These are phyloP conservation scores for Orbilia blumenaviensis DNA, from an alignment of 2,329 filamentous ascomycete species.

Conservation along the genomic window DNA sequence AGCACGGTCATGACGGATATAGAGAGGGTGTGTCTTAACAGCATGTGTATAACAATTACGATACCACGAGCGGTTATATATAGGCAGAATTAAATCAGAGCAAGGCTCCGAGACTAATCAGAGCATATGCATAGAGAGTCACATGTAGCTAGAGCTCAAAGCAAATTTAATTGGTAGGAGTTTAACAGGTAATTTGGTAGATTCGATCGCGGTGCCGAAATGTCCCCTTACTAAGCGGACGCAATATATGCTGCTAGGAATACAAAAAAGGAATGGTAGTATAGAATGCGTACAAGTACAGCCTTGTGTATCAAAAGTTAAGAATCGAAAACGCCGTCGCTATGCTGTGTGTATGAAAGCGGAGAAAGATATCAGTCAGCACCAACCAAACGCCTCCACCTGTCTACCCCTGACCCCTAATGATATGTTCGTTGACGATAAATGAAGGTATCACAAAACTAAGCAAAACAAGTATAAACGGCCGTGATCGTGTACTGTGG, in stretches of 20 bases:
- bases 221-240: neutral
- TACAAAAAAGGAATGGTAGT: conserved; percentile 9
- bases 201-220: neutral
- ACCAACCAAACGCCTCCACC: conserved; percentile 32
- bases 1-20: no score
- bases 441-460: conserved; percentile 1
- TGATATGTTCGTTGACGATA: neutral
- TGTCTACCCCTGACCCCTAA: conserved; percentile 16
- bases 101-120: no score
- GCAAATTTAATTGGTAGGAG: no score
- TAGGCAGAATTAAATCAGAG: no score
- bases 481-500: conserved; percentile 21
- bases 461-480: neutral
- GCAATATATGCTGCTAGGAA: neutral
- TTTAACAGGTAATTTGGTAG: neutral
- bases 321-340: conserved; percentile 44
- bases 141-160: no score
- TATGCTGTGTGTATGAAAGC: conserved; percentile 36
- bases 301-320: conserved; percentile 12
- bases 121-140: no score
- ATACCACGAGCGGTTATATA: no score
- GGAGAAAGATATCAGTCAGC: neutral
- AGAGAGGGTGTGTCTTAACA: no score
- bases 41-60: no score
- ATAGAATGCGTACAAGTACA: conserved; percentile 18